Conservation (phyloP, 2,329 filamentous ascomycete genomes). For the Colletotrichum tofieldiae region DNA sequence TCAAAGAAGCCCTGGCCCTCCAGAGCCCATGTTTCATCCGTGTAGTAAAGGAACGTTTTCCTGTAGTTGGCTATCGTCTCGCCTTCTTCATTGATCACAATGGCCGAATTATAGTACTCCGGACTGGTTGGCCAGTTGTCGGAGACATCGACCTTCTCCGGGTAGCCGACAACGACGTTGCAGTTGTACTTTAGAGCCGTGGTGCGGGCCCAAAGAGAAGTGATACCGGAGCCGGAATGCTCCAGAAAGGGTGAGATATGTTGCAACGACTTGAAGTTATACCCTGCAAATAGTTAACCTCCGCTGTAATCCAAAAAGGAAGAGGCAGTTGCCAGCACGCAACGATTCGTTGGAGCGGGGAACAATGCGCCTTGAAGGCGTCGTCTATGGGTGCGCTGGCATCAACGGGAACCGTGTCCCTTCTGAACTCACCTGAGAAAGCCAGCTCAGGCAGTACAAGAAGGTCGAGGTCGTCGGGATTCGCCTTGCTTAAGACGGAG, state of each 20-base stretch:
- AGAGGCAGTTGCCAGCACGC: too few relatives aligned
- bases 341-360: too few relatives aligned
- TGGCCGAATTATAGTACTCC: constrained; percentile 69
- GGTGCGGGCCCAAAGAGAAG: constrained; percentile 79
- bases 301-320: too few relatives aligned
- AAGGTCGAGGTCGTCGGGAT: constrained; percentile 73
- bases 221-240: constrained; percentile 74
- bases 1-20: constrained; percentile 67
- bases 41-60: constrained; percentile 71
- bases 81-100: constrained; percentile 71
- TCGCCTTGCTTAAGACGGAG: constrained; percentile 69
- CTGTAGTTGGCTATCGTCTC: constrained; percentile 74
- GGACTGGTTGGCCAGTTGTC: constrained; percentile 65
- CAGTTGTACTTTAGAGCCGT: constrained; percentile 78
- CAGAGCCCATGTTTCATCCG: constrained; percentile 72
- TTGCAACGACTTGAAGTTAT: constrained; percentile 81
- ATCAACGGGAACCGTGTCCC: too few relatives aligned
- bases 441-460: constrained; percentile 84
- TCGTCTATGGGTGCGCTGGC: too few relatives aligned
- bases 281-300: too few relatives aligned
- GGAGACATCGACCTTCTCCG: constrained; percentile 74
- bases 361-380: too few relatives aligned
- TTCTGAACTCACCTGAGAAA: constrained; percentile 79
- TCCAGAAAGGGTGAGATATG: constrained; percentile 81
- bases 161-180: constrained; percentile 80